A percentile compares a stretch with the other conserved stretches of the same genome.
Conservation (phyloP, 163 green algal species). For the Scenedesmus sp. region DNA sequence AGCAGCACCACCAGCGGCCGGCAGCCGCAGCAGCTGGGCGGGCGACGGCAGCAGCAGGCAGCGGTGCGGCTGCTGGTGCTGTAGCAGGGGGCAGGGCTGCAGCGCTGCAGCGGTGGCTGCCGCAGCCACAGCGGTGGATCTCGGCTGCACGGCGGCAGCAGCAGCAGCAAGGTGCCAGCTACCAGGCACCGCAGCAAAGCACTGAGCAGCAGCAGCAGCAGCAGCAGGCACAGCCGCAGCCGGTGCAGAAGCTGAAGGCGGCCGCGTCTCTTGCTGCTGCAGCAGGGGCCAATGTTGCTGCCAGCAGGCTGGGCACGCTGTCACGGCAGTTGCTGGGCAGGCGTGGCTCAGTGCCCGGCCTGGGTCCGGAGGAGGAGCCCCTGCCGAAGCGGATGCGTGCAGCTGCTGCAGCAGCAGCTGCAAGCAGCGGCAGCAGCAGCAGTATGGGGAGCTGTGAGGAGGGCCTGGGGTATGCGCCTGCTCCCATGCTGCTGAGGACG, state of each 20-base stretch:
- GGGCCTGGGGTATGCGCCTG: background rate
- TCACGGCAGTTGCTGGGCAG: conserved; percentile 34
- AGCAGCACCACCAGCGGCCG: conserved; percentile 20
- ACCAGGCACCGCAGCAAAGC: background rate
- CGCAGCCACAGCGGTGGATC: conserved; percentile 37
- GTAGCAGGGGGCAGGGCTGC: conserved; percentile 2
- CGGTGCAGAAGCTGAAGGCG: conserved; percentile 34
- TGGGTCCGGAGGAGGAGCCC: conserved; percentile 6
- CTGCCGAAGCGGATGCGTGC: background rate
- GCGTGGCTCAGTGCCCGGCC: background rate
- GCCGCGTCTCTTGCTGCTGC: conserved; percentile 40
- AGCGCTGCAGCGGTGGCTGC: conserved; percentile 40
- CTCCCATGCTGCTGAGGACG: background rate
- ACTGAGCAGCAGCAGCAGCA: conserved; percentile 17
- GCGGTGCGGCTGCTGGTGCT: background rate
- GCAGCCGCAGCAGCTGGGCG: conserved; percentile 6
- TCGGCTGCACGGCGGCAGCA: background rate
- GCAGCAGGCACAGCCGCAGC: background rate
- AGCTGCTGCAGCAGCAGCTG: conserved; percentile 11
- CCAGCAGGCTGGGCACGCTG: conserved; percentile 14
- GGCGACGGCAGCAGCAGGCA: background rate
- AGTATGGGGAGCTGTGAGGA: conserved; percentile 21
- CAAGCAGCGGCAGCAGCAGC: background rate
- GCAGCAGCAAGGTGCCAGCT: background rate
- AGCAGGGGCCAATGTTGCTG: conserved; percentile 33